Base-by-base conservation (phyloP, 352 stramenopile genomes). In the Aphanomyces stellatus region DNA sequence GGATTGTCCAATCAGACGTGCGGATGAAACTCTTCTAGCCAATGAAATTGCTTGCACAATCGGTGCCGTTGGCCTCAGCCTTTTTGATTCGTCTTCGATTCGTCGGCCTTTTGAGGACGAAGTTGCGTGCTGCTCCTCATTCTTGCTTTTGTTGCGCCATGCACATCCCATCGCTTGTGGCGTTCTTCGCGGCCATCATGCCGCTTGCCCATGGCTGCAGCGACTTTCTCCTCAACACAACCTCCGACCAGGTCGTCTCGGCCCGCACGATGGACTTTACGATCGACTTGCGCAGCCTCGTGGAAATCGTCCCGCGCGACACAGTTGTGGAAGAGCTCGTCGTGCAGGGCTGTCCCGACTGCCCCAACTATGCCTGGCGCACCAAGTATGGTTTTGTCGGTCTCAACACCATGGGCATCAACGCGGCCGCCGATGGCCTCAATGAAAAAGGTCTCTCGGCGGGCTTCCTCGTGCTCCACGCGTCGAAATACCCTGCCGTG, bases 391-490 rank as follows among this genome's bases (percentile, higher is more conserved):
- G 76, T 25, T 86, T 84, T 30, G 68, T 86, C 13, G 78, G 61
- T 3, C 51, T 80, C 56, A 86, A 86, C 43, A 71, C 82, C 25
- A 79, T 81, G 37, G 76, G 76, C 0, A 28, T 84, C 15, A 86
- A 84, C 40, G 71, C 81, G 48, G 78, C 78, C 24, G 53, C 74
- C 10, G 78, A 86, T 51, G 78, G 78, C 8, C 57, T 86, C 19
- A 86, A 86, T 33, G 76, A 86, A 37, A 67, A 67, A 11, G 78
- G 78, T 22, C 68, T 86, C 13, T 86, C 78, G 1, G 76, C 75
- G 31, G 78, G 71, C 0, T 81, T 74, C 75, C 70, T 86, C 24
- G 81, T 81, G 57, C 53, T 86, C 27, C 43, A 71, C 1, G 75
- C 43, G 0, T 78, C 82, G 0, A 27, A 80, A 63, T 91, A 89